These are phyloP conservation scores for Penicillium griseofulvum DNA, from an alignment of 2,329 filamentous ascomycete species.

Conservation along the genomic window DNA sequence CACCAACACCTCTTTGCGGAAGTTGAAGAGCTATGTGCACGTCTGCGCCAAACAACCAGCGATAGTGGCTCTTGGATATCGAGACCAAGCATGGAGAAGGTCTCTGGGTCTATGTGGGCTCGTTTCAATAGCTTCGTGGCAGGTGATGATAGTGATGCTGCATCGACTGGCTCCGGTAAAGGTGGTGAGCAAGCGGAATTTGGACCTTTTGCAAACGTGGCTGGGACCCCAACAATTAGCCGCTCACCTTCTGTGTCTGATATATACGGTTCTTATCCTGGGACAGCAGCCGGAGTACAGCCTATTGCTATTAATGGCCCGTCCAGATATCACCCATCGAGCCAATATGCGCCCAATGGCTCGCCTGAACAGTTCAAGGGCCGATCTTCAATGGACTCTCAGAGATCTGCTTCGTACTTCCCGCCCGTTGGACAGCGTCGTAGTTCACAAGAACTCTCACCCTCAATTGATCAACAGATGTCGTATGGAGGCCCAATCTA, in stretches of 20 bases:
- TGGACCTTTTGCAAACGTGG: constrained; percentile 79
- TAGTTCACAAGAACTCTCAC: constrained; percentile 38
- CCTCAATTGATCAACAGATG: constrained; percentile 32
- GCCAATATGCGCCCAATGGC: constrained; percentile 48
- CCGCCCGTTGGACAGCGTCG: constrained; percentile 35
- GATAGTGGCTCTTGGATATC: constrained; percentile 86
- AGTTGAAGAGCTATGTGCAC: constrained; percentile 78
- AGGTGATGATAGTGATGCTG: constrained; percentile 75
- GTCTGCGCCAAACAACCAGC: constrained; percentile 80
- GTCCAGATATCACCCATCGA: constrained; percentile 46
- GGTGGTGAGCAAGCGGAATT: constrained; percentile 56
- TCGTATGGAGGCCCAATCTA: constrained; percentile 34
- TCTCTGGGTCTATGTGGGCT: constrained; percentile 84
- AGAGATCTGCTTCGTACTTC: constrained; percentile 42
- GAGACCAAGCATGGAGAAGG: constrained; percentile 93
- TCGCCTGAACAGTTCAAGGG: constrained; percentile 53
- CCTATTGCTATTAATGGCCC: constrained; percentile 33
- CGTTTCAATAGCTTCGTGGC: constrained; percentile 96
- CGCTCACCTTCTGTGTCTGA: constrained; percentile 73
- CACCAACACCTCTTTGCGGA: constrained; percentile 69
- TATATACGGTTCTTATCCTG: constrained; percentile 62
- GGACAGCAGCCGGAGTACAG: constrained; percentile 32
- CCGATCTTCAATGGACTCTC: constrained; percentile 50
- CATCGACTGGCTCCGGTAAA: constrained; percentile 56
- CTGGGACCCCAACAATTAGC: constrained; percentile 71